Evolutionary conservation across 2,329 filamentous ascomycete genomes (phyloP), one percentile per base, ranked within the genome.

Genomic region (Cytospora mali): DNA sequence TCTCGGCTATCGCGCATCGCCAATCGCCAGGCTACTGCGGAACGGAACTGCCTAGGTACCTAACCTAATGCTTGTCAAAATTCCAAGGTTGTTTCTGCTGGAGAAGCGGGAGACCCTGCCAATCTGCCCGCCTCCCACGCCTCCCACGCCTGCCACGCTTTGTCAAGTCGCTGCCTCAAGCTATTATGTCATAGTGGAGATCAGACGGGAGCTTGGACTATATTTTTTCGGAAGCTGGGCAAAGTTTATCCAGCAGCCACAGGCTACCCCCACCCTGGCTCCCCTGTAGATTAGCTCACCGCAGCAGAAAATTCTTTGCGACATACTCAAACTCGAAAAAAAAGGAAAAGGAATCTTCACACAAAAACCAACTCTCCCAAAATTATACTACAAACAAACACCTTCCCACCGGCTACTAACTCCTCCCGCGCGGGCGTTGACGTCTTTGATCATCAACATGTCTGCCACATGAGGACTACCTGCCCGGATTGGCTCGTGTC

Each of bases 1-100:
- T 33, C 50, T 60, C 58, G 58, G 58, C 42, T 60, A 60, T 60
- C 58, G 58, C 58, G 58, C 50, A 60, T 60, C 58, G 42, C 35
- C 35, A 39, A 39, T n/a, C n/a, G n/a, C 6, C 31, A 33, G 42
- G 42, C 9, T 46, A 35, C 35, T 46, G 58, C 46, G 28, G 50
- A n/a, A n/a, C n/a, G n/a, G n/a, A n/a, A n/a, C n/a, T n/a, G n/a
- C n/a, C n/a, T n/a, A n/a, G n/a, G n/a, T n/a, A n/a, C n/a, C n/a
- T n/a, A n/a, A n/a, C n/a, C n/a, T n/a, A n/a, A n/a, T n/a, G 35
- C 35, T 21, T 49, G 48, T 39, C 29, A 58, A 51, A 48, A 23
- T 31, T 31, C 54, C 50, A 53, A 39, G 25, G 35, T 29, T 18
- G 18, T 16, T 18, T 27, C 9, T 13, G n/a, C 9, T 33, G 55